These are phyloP conservation scores for Xerocomus brunneocitrinus DNA, from an alignment of 768 basidiomycete genomes.

Conservation along the genomic window DNA sequence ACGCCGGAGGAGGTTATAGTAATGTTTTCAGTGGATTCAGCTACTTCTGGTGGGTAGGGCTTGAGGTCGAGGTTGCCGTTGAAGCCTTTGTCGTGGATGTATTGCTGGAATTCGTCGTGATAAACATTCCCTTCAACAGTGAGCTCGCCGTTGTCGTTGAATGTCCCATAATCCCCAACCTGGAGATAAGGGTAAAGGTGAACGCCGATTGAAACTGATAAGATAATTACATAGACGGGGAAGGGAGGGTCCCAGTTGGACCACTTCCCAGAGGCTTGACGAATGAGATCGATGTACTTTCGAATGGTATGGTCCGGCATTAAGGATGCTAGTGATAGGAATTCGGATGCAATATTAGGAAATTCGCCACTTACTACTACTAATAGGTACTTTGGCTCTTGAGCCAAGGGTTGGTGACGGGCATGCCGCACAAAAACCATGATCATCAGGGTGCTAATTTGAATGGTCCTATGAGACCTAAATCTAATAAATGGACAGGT, in stretches of 20 bases:
- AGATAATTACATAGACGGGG: slow-evolving; percentile 15
- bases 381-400: too few relatives aligned
- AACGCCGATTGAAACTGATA: neutral
- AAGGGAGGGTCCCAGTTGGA: slow-evolving; percentile 31
- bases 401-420: too few relatives aligned
- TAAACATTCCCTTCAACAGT: slow-evolving; percentile 26
- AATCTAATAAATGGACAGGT: too few relatives aligned
- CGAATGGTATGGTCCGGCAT: slow-evolving; percentile 12
- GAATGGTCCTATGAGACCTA: too few relatives aligned
- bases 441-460: too few relatives aligned
- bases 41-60: slow-evolving; percentile 2
- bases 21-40: slow-evolving; percentile 9
- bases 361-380: too few relatives aligned
- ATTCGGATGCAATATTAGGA: too few relatives aligned
- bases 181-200: neutral
- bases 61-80: slow-evolving; percentile 3
- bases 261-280: slow-evolving; percentile 24
- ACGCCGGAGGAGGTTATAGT: slow-evolving; percentile 19
- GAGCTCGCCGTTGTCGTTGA: slow-evolving; percentile 13
- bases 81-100: neutral
- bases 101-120: slow-evolving; percentile 5
- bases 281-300: slow-evolving; percentile 30
- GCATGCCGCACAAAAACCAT: too few relatives aligned
- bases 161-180: slow-evolving; percentile 31
- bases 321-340: neutral